Evolutionary conservation across 192 early-diverging fungal species (phyloP).

Genomic region (Backusella sp.): DNA sequence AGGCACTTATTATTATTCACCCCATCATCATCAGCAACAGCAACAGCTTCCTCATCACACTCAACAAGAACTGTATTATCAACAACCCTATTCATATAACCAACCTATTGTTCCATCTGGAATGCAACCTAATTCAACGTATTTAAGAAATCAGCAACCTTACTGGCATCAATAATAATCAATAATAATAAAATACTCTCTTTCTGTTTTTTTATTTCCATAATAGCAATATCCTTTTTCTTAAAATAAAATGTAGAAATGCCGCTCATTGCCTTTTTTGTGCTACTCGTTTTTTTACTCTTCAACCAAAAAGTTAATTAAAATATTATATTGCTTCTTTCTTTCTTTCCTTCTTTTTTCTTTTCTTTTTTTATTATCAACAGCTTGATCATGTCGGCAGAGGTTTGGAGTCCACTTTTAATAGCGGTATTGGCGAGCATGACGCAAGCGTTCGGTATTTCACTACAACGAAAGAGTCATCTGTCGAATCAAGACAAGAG

Average conservation of each 20-base stretch:
- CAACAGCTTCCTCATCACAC: neutral
- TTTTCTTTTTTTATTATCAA: neutral
- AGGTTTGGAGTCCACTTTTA: constrained; percentile 54
- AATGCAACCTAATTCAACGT: constrained; percentile 1
- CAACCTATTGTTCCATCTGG: neutral
- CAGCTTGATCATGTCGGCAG: constrained; percentile 9
- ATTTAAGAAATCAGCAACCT: constrained; percentile 9
- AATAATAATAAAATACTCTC: neutral
- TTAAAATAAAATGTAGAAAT: neutral
- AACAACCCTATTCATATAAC: constrained; percentile 9
- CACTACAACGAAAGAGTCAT: constrained; percentile 69
- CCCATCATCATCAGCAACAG: neutral
- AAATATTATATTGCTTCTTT: neutral
- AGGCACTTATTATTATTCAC: neutral
- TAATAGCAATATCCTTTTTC: neutral
- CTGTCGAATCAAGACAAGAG: constrained; percentile 30
- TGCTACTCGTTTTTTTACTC: neutral
- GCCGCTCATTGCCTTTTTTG: constrained; percentile 5
- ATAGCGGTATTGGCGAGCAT: constrained; percentile 55
- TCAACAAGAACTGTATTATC: neutral
- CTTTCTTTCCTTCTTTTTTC: neutral
- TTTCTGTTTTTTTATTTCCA: neutral
- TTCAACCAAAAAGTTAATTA: neutral
- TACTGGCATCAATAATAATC: constrained; percentile 18
- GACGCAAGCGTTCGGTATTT: constrained; percentile 72